Base-by-base conservation (phyloP, 331 rosid genomes). In the Malus hybrid region DNA sequence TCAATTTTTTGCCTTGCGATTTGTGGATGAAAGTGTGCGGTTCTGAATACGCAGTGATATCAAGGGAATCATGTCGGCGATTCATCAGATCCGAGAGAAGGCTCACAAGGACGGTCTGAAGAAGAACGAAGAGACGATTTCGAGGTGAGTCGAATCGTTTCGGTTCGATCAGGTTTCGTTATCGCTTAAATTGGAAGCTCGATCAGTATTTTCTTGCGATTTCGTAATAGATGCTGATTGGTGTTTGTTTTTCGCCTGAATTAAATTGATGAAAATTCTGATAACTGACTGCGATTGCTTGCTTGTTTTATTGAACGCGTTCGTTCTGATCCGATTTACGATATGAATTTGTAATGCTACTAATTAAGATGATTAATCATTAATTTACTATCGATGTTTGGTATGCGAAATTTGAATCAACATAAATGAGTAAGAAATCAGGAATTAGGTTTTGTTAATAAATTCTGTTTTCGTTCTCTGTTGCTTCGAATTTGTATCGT, bases 61-160 rank as follows among this genome's bases (percentile, higher is more conserved):
- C 77, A 89, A 92, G 76, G 97, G 99, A 59, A 81, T 94, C 67
- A 83, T 94, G 82, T 87, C 96, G 20, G 97, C 97, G 63, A 81
- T 94, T 81, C 87, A 92, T 32, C 91, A 85, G 84, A 92, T 94
- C 70, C 71, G 73, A 67, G 85, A 77, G 74, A 87, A 85, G 78
- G 90, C 99, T 72, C 96, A 92, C 71, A 85, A 87, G 83, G 99
- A 94, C 61, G 97, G 89, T 56, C 95, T 87, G 88, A 94, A 92
- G 92, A 92, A 92, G 96, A 94, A 92, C 77, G 97, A 92, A 80
- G 97, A 94, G 80, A 94, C 99, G 5, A 92, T 92, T 79, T 87
- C 92, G 4, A 92, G 99, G 99, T 94, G 80, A 44, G 57, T 72
- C 70, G 10, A 64, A 64, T 50, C 79, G 48, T 20, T 76, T 80